Evolutionary conservation across 2,329 filamentous ascomycete genomes (phyloP).

Genomic region (Arthrocladium fulminans): DNA sequence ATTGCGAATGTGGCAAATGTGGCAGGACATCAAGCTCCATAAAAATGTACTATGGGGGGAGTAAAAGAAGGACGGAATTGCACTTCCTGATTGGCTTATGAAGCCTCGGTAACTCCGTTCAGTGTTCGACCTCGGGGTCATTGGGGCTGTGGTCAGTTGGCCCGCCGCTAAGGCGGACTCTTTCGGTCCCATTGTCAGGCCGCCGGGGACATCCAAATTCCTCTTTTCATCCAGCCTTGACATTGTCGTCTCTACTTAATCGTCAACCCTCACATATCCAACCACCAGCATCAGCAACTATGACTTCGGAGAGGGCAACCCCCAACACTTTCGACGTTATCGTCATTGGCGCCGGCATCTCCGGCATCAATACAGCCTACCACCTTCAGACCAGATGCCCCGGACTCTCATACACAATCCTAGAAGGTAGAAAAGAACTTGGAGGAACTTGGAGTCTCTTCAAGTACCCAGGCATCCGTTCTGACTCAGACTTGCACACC

Average conservation of each 20-base stretch:
- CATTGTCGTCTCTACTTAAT: no score
- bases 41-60: no score
- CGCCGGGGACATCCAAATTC: no score
- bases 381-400: slow-evolving; percentile 55
- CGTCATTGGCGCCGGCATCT: slow-evolving; percentile 65
- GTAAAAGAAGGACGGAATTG: no score
- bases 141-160: no score
- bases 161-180: no score
- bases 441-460: slow-evolving; percentile 77
- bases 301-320: background rate
- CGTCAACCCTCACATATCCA: background rate
- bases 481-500: slow-evolving; percentile 53
- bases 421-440: slow-evolving; percentile 57
- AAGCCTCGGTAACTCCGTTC: background rate
- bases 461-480: slow-evolving; percentile 61
- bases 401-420: slow-evolving; percentile 51
- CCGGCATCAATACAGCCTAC: slow-evolving; percentile 67
- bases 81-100: background rate
- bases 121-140: background rate
- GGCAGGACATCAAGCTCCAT: no score
- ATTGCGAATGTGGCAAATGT: no score
- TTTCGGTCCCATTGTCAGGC: no score
- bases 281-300: background rate
- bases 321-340: slow-evolving; percentile 42
- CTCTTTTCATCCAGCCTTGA: no score